Percentiles rank a stretch among this genome's conserved stretches.
Conservation (phyloP, 2,329 filamentous ascomycete genomes). For the Chrysosporium keratinophilum region DNA sequence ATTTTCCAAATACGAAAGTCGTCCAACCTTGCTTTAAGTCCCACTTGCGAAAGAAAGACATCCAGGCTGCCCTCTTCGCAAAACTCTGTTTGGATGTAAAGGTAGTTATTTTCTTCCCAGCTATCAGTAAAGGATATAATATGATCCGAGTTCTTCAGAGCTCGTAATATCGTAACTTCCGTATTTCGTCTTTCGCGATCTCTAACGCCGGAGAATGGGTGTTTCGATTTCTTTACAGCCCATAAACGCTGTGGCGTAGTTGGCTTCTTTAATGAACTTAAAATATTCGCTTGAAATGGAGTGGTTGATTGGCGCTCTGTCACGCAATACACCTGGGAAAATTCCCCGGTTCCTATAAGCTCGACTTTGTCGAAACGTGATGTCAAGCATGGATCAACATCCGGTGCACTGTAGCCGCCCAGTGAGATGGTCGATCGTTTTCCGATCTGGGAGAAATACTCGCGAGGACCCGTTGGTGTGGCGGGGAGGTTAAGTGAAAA, state of each 20-base stretch:
- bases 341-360: constrained; percentile 75
- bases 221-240: constrained; percentile 87
- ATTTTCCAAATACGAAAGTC: constrained; percentile 99
- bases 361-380: constrained; percentile 72
- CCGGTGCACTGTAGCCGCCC: constrained; percentile 57
- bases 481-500: constrained; percentile 52
- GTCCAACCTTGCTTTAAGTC: constrained; percentile 75
- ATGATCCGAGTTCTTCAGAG: constrained; percentile 71
- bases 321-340: constrained; percentile 70
- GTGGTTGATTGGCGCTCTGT: constrained; percentile 12
- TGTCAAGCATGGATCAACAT: constrained; percentile 64
- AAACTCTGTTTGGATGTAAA: constrained; percentile 96
- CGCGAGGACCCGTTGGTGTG: constrained; percentile 64
- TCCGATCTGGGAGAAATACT: constrained; percentile 47
- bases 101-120: constrained; percentile 75
- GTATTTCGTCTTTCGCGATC: constrained; percentile 76
- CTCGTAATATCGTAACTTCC: constrained; percentile 69
- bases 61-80: constrained; percentile 91
- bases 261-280: constrained; percentile 30
- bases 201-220: constrained; percentile 63
- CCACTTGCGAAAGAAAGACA: constrained; percentile 70
- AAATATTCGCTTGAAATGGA: constrained; percentile 43
- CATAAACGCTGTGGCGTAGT: constrained; percentile 53
- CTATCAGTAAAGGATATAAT: constrained; percentile 72
- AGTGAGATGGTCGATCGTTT: constrained; percentile 58